phyloP scores from a whole-genome alignment of 257 asterid genomes.

The Asclepias syriaca region DNA sequence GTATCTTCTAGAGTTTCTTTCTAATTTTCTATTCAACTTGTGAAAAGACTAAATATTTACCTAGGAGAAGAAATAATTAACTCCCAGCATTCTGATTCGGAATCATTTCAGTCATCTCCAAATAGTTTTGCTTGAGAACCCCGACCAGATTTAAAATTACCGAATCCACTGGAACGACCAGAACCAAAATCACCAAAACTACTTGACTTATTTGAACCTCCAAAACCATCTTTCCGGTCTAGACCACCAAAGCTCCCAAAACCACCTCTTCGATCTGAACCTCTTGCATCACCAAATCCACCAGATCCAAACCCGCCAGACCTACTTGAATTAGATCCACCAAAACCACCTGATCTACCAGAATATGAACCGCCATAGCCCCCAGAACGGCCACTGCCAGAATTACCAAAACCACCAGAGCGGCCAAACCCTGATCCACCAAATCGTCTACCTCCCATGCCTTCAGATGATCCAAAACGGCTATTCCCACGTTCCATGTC shows the following conservation, averaged over 20 bases:
- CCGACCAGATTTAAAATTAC: conserved; percentile 5
- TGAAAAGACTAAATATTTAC: background rate
- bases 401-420: conserved; percentile 48
- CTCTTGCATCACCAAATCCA: conserved; percentile 23
- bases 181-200: conserved; percentile 53
- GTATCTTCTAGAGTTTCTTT: background rate
- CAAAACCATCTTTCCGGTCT: conserved; percentile 32
- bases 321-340: conserved; percentile 27
- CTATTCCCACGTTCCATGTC: conserved; percentile 39
- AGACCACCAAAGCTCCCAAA: conserved; percentile 46
- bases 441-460: conserved; percentile 42
- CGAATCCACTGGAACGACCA: conserved; percentile 43
- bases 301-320: conserved; percentile 22
- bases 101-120: background rate
- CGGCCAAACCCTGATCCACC: conserved; percentile 60
- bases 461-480: conserved; percentile 35
- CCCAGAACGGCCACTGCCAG: conserved; percentile 29
- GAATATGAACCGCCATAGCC: conserved; percentile 28
- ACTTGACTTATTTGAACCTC: conserved; percentile 37
- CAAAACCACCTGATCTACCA: conserved; percentile 37
- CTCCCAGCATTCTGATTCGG: background rate
- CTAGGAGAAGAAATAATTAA: background rate
- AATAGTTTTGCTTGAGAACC: background rate
- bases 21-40: background rate
- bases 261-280: conserved; percentile 38